phyloP scores from a whole-genome alignment of 129 eudicot genomes.

The Lactuca sativa region DNA sequence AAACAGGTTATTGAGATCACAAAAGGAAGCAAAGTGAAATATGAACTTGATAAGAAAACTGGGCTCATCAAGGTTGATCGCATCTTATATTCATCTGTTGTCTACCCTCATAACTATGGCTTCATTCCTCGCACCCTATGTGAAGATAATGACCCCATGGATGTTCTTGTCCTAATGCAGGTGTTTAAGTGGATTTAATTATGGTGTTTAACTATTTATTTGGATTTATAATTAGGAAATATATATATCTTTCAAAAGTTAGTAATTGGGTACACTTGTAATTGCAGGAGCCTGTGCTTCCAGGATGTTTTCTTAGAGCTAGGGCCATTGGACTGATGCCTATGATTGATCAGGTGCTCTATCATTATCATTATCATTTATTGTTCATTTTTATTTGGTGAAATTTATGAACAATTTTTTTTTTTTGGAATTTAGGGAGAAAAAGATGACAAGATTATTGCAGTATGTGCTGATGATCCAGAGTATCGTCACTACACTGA shows the following conservation, averaged over 20 bases:
- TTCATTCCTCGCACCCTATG: constrained; percentile 87
- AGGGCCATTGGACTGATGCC: constrained; percentile 74
- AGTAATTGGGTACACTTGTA: background rate
- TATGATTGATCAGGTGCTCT: constrained; percentile 78
- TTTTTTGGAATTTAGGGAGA: constrained; percentile 38
- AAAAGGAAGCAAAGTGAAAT: constrained; percentile 85
- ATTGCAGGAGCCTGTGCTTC: constrained; percentile 69
- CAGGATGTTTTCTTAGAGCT: constrained; percentile 76
- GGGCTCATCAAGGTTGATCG: constrained; percentile 85
- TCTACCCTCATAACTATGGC: constrained; percentile 83
- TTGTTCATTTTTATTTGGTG: background rate
- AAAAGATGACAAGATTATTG: constrained; percentile 76
- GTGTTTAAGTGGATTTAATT: constrained; percentile 20
- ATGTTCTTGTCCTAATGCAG: constrained; percentile 88
- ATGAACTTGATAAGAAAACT: constrained; percentile 81
- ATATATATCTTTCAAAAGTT: constrained; percentile 3
- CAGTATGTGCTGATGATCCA: constrained; percentile 79
- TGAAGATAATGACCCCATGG: constrained; percentile 84
- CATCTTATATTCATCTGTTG: constrained; percentile 72
- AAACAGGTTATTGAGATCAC: constrained; percentile 71
- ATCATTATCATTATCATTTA: background rate
- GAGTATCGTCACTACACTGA: constrained; percentile 70
- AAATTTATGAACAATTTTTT: background rate
- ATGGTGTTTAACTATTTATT: too few relatives aligned
- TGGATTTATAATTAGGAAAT: too few relatives aligned